Conservation (phyloP, 1,284 basidiomycete genomes). For the Naganishia sp. region DNA sequence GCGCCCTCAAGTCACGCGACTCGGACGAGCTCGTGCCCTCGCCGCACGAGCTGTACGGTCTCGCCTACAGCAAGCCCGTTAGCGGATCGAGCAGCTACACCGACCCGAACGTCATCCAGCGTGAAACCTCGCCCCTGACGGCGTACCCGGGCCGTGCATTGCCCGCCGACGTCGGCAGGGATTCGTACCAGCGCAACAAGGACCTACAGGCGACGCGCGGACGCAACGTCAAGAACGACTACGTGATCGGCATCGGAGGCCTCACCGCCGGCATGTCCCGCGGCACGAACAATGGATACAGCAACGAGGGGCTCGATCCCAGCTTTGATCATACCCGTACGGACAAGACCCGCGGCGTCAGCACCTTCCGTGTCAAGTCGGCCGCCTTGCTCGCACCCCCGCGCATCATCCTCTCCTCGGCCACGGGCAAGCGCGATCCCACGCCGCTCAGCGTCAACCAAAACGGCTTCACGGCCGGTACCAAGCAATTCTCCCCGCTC, state of each 20-base stretch:
- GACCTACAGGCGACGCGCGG: not conserved
- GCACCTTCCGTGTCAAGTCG: conserved; percentile 40
- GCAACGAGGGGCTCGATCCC: conserved; percentile 3
- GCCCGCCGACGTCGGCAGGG: conserved; percentile 25
- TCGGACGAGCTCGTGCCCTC: conserved; percentile 30
- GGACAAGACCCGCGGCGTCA: conserved; percentile 38
- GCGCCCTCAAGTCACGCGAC: conserved; percentile 19
- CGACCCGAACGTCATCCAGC: conserved; percentile 25
- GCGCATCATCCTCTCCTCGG: conserved; percentile 37
- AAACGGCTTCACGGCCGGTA: conserved; percentile 3
- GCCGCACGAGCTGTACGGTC: conserved; percentile 44
- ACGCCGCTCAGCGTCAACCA: conserved; percentile 8
- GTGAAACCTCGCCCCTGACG: conserved; percentile 22
- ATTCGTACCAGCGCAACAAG: conserved; percentile 19
- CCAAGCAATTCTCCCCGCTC: conserved; percentile 40
- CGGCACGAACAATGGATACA: conserved; percentile 29
- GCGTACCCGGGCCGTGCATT: conserved; percentile 16
- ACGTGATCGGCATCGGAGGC: conserved; percentile 49
- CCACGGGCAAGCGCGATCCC: conserved; percentile 10
- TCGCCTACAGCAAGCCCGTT: conserved; percentile 42
- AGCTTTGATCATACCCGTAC: conserved; percentile 41
- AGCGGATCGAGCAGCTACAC: conserved; percentile 26
- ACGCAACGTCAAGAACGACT: conserved; percentile 20
- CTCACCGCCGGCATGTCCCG: conserved; percentile 40
- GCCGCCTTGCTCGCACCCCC: conserved; percentile 41